Evolutionary conservation across 2,329 filamentous ascomycete genomes (phyloP), one percentile per base, ranked within the genome.

Genomic region (Cladosporium sp.): DNA sequence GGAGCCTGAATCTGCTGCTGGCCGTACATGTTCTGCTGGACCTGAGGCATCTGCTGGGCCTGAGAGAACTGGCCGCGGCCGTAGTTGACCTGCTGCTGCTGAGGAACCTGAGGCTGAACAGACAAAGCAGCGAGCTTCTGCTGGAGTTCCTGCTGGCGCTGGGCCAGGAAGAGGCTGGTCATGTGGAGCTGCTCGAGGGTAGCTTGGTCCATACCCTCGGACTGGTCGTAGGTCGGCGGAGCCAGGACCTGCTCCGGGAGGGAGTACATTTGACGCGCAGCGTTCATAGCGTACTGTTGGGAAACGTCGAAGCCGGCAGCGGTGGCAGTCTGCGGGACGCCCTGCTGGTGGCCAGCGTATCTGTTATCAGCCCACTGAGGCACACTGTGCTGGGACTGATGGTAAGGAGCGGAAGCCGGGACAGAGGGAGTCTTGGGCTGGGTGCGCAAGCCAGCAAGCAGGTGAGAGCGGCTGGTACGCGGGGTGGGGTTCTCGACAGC

Each of bases 121-220:
- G 92, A 93, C 19, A 96, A 83, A 58, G 76, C 88, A 60, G 89
- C 82, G 58, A 97, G 80, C 73, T 97, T 90, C 73, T 96, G 91
- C 72, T 97, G 91, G 47, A 97, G 82, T 57, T 88, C 86, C 73
- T 96, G 90, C 72, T 97, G 92, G 72, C 96, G 91, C 66, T 96
- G 89, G 36, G 90, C 89, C 44, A 99, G 80, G 65, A 95, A 95
- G 67, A 93, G 74, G 69, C 96, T 96, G 63, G 90, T 95, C 51
- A 89, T 87, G 64, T 96, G 82, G 57, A 97, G 78, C 70, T 96
- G 89, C 47, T 90, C 88, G 59, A 96, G 93, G 47, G 95, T 70
- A 54, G 82, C 85, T 47, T 91, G 89, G 63, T 97, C 93, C 73
- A 95, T 88, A 60, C 84, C 79, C 60, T 86, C 82, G 41, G 78